A percentile compares a stretch with the other conserved stretches of the same genome.
Conservation (phyloP, 2,329 filamentous ascomycete species). For the Colletotrichum abscissum region DNA sequence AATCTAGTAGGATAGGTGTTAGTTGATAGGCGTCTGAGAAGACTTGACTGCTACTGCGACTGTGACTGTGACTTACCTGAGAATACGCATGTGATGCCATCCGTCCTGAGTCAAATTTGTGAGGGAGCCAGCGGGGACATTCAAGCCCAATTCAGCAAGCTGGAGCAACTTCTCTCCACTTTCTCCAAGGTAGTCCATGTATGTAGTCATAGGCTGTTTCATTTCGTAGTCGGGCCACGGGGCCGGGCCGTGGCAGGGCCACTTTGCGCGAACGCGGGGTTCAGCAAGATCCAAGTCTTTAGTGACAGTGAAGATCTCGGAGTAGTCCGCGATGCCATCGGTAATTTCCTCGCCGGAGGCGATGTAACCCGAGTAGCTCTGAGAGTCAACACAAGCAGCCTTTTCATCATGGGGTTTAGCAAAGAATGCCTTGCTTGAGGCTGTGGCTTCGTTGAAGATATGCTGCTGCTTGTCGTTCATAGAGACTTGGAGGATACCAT, state of each 20-base stretch:
- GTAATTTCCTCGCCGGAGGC: conserved; percentile 61
- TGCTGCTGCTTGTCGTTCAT: conserved; percentile 49
- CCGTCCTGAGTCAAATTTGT: conserved; percentile 57
- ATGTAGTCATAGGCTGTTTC: conserved; percentile 50
- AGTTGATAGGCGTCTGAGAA: not conserved
- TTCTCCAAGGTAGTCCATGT: conserved; percentile 53
- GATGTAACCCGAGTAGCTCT: conserved; percentile 61
- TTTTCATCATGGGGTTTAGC: conserved; percentile 49
- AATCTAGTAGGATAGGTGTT: conserved; percentile 41
- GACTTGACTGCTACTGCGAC: not conserved
- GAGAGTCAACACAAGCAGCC: conserved; percentile 53
- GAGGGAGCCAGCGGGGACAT: conserved; percentile 51
- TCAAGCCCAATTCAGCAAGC: conserved; percentile 58
- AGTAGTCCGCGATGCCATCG: conserved; percentile 61
- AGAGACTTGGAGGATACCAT: conserved; percentile 59
- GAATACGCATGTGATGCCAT: conserved; percentile 62
- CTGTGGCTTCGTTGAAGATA: conserved; percentile 49
- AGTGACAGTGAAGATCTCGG: conserved; percentile 63
- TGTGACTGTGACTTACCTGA: conserved; percentile 48
- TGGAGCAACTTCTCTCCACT: conserved; percentile 57
- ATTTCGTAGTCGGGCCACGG: conserved; percentile 59
- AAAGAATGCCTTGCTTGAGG: conserved; percentile 54
- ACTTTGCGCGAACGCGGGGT: conserved; percentile 50
- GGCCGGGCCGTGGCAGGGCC: conserved; percentile 62
- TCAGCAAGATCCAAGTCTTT: conserved; percentile 56